Conservation (phyloP, 1,284 basidiomycete genomes). For the Boletus hoseneyae region DNA sequence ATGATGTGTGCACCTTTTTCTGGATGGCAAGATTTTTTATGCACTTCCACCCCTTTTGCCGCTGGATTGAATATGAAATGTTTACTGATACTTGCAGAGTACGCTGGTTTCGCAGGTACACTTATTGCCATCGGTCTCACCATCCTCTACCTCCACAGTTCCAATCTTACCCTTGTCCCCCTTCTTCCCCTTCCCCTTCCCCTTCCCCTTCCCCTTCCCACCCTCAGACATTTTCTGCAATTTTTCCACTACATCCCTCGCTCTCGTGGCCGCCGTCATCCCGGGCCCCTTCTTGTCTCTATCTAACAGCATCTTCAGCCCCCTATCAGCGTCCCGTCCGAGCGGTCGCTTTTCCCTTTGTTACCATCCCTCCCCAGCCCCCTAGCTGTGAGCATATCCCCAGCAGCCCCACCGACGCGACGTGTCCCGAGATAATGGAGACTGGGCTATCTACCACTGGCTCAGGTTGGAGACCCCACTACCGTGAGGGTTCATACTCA, state of each 20-base stretch:
- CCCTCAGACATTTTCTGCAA: constrained; percentile 18
- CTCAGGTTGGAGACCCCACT: constrained; percentile 68
- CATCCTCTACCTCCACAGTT: neutral
- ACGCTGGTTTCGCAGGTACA: constrained; percentile 41
- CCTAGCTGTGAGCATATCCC: constrained; percentile 55
- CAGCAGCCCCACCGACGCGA: constrained; percentile 47
- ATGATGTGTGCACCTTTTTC: constrained; percentile 47
- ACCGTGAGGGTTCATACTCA: too few relatives aligned
- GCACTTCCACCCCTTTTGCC: constrained; percentile 43
- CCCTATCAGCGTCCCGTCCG: constrained; percentile 57
- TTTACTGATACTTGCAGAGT: constrained; percentile 62
- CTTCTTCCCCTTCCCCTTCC: constrained; percentile 23
- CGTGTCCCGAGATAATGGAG: constrained; percentile 76
- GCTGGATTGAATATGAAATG: constrained; percentile 74
- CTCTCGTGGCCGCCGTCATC: constrained; percentile 55
- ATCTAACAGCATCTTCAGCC: constrained; percentile 56
- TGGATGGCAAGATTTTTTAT: constrained; percentile 41
- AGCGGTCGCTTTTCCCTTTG: constrained; percentile 63
- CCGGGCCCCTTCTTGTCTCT: constrained; percentile 63
- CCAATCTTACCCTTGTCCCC: constrained; percentile 17
- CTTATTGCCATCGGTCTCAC: constrained; percentile 11
- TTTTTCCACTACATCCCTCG: constrained; percentile 43
- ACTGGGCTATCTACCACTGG: constrained; percentile 51
- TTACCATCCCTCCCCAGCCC: constrained; percentile 69
- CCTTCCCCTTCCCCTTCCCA: too few relatives aligned